Percentiles rank a stretch among this genome's conserved stretches.
Conservation (phyloP, 306 rosid species). For the Cucumis sativus region DNA sequence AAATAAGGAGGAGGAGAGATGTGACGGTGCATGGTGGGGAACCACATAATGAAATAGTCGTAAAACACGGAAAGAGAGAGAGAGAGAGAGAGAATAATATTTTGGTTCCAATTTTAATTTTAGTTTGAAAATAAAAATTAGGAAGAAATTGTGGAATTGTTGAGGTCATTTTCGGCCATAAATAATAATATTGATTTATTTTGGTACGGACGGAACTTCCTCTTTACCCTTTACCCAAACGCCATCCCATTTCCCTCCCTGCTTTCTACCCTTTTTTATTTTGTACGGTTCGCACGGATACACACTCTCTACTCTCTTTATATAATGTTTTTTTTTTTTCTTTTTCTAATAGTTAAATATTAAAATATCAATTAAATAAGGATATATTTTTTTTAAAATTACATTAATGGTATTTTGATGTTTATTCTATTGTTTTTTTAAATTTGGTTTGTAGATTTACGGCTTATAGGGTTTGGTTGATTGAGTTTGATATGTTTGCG, state of each 20-base stretch:
- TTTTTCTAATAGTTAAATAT: too few species aligned
- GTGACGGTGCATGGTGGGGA: constrained; percentile 10
- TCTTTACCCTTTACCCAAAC: neutral
- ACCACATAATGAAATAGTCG: constrained; percentile 30
- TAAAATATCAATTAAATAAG: too few species aligned
- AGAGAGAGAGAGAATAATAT: neutral
- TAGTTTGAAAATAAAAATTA: neutral
- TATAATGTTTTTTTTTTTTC: neutral
- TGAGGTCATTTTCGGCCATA: constrained; percentile 31
- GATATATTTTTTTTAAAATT: too few species aligned
- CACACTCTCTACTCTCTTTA: neutral
- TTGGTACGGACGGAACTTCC: constrained; percentile 13
- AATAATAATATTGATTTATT: constrained; percentile 8
- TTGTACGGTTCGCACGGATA: constrained; percentile 29
- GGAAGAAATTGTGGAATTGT: constrained; percentile 12
- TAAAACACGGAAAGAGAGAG: constrained; percentile 14
- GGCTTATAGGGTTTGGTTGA: neutral
- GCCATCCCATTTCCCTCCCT: neutral
- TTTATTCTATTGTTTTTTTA: too few species aligned
- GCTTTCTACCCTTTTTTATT: neutral
- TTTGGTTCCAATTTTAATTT: neutral
- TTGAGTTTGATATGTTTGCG: neutral
- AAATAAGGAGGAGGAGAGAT: neutral
- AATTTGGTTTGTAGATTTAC: neutral
- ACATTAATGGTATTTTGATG: too few species aligned